These are phyloP conservation scores for Pleurotus giganteus DNA, from an alignment of 768 basidiomycete genomes.

Conservation along the genomic window DNA sequence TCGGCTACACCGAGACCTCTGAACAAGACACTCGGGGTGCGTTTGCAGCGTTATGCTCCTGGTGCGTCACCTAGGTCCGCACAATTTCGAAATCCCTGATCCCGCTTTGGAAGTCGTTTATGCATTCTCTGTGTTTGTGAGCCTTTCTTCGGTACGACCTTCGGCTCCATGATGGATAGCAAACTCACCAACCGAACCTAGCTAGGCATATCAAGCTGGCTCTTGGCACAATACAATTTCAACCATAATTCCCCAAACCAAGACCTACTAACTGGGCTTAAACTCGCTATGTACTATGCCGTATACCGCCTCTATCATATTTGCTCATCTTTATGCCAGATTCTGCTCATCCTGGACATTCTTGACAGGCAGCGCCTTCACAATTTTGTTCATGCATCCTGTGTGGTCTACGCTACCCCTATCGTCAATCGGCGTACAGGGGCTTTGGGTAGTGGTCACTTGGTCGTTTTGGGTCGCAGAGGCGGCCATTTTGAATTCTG, in stretches of 20 bases:
- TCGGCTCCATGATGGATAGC: not conserved
- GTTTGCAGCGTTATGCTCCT: conserved; percentile 50
- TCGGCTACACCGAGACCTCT: conserved; percentile 43
- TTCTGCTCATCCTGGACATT: conserved; percentile 63
- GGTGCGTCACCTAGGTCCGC: conserved; percentile 30
- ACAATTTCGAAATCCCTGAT: not conserved
- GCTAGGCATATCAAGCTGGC: conserved; percentile 58
- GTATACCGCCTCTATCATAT: not conserved
- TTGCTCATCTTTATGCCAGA: conserved; percentile 28
- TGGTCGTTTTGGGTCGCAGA: conserved; percentile 63
- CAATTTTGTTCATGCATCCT: conserved; percentile 62
- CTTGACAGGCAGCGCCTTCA: conserved; percentile 47
- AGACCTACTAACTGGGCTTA: conserved; percentile 39
- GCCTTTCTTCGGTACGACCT: conserved; percentile 43
- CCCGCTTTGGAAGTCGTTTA: conserved; percentile 34
- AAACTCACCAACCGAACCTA: conserved; percentile 16
- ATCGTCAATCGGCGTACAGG: conserved; percentile 57
- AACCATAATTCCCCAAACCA: conserved; percentile 51
- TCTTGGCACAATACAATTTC: conserved; percentile 54
- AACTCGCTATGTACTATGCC: conserved; percentile 45
- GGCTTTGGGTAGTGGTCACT: conserved; percentile 55
- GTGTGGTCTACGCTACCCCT: conserved; percentile 51
- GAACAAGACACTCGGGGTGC: conserved; percentile 48
- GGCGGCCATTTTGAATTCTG: conserved; percentile 47
- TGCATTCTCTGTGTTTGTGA: conserved; percentile 45